phyloP scores from a whole-genome alignment of 805 yeast species.

The Hanseniaspora lindneri region DNA sequence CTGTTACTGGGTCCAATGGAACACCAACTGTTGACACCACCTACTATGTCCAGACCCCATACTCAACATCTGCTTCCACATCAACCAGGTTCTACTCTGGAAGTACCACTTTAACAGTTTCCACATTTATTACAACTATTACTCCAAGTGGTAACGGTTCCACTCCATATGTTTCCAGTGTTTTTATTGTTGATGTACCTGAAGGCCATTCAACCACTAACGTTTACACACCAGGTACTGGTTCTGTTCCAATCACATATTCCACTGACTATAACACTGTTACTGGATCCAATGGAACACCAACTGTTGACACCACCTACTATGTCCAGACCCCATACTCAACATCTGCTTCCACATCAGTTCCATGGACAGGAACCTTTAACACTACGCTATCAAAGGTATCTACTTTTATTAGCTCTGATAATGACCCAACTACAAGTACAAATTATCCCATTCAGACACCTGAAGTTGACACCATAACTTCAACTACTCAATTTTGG shows the following conservation, averaged over 20 bases:
- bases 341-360: conserved; percentile 1
- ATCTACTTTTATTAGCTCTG: conserved; percentile 8
- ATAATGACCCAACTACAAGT: conserved; percentile 16
- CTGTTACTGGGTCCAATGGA: conserved; percentile 6
- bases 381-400: background rate
- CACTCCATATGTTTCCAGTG: too few species aligned
- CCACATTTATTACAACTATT: background rate
- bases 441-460: conserved; percentile 18
- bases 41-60: conserved; percentile 18
- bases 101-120: background rate
- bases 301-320: conserved; percentile 16
- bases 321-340: conserved; percentile 18
- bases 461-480: conserved; percentile 8
- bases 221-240: too few species aligned
- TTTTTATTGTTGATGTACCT: too few species aligned
- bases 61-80: too few species aligned
- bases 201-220: too few species aligned
- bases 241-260: background rate
- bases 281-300: background rate
- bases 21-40: conserved; percentile 16
- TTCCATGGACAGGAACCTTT: background rate
- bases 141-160: too few species aligned
- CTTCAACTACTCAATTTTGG: too few species aligned
- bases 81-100: background rate
- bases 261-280: background rate